Evolutionary conservation across 306 rosid species (phyloP), one percentile per base, ranked within the genome.

Genomic region (Begonia loranthoides): DNA sequence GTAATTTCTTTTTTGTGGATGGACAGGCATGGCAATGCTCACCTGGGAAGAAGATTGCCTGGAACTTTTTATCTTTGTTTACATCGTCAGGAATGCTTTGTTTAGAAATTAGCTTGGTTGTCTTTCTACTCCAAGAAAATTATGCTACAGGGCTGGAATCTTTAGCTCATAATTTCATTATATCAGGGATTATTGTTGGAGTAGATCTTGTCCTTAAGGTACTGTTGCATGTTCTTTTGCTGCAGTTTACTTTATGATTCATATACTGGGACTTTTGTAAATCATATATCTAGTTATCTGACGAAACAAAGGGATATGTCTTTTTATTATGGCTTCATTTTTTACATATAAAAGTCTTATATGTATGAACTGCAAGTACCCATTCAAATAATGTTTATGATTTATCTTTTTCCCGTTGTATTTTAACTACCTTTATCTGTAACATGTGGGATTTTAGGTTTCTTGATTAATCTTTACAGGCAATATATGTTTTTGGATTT

Each of bases 141-240:
- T 74, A 81, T 65, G 59, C 64, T 17, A 73, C 70, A 63, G 80
- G 79, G 41, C 69, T 74, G 51, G 80, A 79, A 65, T 57, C 80
- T 67, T 69, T 85, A 34, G 61, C 70, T 14, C 79, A 66, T 36
- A 74, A 69, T 66, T 72, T 67, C 12, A 40, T 75, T 38, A 59
- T 73, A 41, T 79, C 93, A 0, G 95, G 83, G 73, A 59, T 72
- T 45, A 50, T 72, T 69, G 81, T 77, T 62, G 51, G 60, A 38
- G 74, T 77, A 57, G 95, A 86, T 60, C 45, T 65, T 5, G 73
- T 82, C 54, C 93, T 86, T 55, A 82, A 82, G 93, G 95, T 82
- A 66, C 61, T 52, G 28, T 34, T 57, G 13, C 24, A 48, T 51
- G 59, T 50, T 49, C 8, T 49, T 52, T 34, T 28, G 36, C 36